Conservation (phyloP, 192 early-diverging fungal species). For the Radiomyces spectabilis region DNA sequence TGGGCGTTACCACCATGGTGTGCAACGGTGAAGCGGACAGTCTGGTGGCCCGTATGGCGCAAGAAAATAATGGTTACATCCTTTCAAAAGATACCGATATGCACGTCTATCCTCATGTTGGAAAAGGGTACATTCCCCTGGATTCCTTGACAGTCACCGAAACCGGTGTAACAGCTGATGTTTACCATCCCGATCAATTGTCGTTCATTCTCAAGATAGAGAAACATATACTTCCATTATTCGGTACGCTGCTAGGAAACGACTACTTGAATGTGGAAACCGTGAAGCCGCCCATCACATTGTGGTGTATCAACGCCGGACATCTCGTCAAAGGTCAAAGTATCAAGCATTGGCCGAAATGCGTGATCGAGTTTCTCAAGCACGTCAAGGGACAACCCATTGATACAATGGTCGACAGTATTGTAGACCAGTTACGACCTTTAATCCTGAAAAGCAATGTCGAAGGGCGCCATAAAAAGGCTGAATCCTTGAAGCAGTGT, state of each 20-base stretch:
- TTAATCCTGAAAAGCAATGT: conserved; percentile 5
- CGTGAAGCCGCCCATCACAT: conserved; percentile 1
- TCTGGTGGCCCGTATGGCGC: conserved; percentile 28
- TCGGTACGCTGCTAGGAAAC: conserved; percentile 42
- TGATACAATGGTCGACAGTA: background rate
- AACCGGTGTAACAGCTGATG: conserved; percentile 19
- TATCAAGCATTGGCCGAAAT: conserved; percentile 5
- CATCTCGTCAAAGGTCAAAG: conserved; percentile 2
- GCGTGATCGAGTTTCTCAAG: conserved; percentile 7
- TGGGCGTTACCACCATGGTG: conserved; percentile 26
- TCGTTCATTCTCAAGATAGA: conserved; percentile 25
- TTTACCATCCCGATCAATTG: conserved; percentile 30
- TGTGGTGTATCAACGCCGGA: background rate
- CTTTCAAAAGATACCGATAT: conserved; percentile 47
- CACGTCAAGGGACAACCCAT: background rate
- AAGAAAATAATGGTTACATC: conserved; percentile 32
- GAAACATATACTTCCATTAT: conserved; percentile 29
- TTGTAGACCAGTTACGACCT: conserved; percentile 2
- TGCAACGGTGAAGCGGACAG: conserved; percentile 43
- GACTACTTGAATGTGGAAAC: conserved; percentile 33
- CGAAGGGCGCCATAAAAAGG: background rate
- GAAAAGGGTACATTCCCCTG: conserved; percentile 40
- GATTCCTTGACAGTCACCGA: conserved; percentile 26
- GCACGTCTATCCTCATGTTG: conserved; percentile 34
- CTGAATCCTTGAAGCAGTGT: background rate